Base-by-base conservation (phyloP, 441 rosid species). In the Adansonia rubrostipa region DNA sequence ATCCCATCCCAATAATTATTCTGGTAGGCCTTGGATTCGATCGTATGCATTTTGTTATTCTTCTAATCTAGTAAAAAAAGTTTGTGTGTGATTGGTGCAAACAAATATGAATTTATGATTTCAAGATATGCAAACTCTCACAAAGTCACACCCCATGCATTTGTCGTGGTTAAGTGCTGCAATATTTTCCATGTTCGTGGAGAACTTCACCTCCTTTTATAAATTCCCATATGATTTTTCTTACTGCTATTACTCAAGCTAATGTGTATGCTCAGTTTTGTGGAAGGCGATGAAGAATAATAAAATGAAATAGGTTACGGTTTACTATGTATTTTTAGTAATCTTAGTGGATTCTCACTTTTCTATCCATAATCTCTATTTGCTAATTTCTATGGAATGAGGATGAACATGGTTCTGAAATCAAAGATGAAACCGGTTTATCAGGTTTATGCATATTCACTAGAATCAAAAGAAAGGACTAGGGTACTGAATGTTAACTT, bases 1-100 rank as follows among this genome's bases (percentile, higher is more conserved):
- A 36, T 36, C 42, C 42, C 42, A 36, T 83, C 84, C 77, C 79
- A 80, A 78, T 74, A 66, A 77, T 73, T 81, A 80, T 75, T 61
- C 1, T 44, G 47, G 45, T 42, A 14, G 60, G 66, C 53, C 56
- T 64, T 74, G 48, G 71, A 36, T 36, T 36, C 6, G 6, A 36
- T 36, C 42, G 42, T 66, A 65, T 53, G 79, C 11, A 76, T 66
- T 78, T 58, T 58, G 45, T 61, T 22, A 10, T 45, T 81, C 68
- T 77, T 58, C 47, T 57, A 63, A 50, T 47, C 20, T 47, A 51
- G 53, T 80, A 74, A 81, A 83, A 75, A 80, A 83, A 80, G 76
- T 24, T 68, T 15, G 58, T n/a, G 63, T 60, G 78, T 65, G 67
- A 83, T 77, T 78, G 80, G 84, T 63, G 45, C 20, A 40, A 53